These are phyloP conservation scores for Globisporangium viniferum DNA, from an alignment of 352 stramenopile genomes.

Conservation along the genomic window DNA sequence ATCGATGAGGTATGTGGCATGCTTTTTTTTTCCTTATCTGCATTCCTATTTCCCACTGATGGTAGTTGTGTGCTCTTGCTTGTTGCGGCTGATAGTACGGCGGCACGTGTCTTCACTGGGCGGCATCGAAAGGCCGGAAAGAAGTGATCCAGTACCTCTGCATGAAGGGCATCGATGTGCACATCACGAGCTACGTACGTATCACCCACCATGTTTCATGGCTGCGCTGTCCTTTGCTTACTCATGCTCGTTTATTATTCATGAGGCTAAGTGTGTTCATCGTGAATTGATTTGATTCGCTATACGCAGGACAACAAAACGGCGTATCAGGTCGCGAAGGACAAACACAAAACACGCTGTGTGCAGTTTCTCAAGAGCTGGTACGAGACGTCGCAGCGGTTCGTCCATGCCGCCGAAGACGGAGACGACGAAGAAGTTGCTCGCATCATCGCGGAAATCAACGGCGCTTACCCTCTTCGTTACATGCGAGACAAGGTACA, in stretches of 20 bases:
- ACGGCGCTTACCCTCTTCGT: slow-evolving; percentile 68
- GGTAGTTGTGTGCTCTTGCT: background rate
- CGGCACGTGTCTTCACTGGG: slow-evolving; percentile 83
- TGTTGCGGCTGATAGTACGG: slow-evolving; percentile 59
- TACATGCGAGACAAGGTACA: slow-evolving; percentile 83
- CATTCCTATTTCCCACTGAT: background rate
- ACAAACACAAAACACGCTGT: slow-evolving; percentile 87
- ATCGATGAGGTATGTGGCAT: slow-evolving; percentile 64
- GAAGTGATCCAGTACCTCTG: slow-evolving; percentile 88
- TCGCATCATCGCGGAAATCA: slow-evolving; percentile 79
- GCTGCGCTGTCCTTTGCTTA: background rate
- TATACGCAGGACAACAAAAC: slow-evolving; percentile 79
- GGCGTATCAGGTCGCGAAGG: slow-evolving; percentile 84
- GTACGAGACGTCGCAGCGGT: slow-evolving; percentile 88
- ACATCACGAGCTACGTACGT: slow-evolving; percentile 86
- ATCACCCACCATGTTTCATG: no score
- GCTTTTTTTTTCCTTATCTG: background rate
- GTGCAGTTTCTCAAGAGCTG: slow-evolving; percentile 86
- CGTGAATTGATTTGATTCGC: background rate
- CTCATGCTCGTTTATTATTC: background rate
- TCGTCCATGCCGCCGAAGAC: slow-evolving; percentile 80
- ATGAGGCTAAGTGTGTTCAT: background rate
- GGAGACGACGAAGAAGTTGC: slow-evolving; percentile 76
- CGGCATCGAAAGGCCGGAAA: slow-evolving; percentile 76
- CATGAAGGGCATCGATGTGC: slow-evolving; percentile 87